These are phyloP conservation scores for Mesembryanthemum crystallinum DNA, from an alignment of 148 eudicot species.

Conservation along the genomic window DNA sequence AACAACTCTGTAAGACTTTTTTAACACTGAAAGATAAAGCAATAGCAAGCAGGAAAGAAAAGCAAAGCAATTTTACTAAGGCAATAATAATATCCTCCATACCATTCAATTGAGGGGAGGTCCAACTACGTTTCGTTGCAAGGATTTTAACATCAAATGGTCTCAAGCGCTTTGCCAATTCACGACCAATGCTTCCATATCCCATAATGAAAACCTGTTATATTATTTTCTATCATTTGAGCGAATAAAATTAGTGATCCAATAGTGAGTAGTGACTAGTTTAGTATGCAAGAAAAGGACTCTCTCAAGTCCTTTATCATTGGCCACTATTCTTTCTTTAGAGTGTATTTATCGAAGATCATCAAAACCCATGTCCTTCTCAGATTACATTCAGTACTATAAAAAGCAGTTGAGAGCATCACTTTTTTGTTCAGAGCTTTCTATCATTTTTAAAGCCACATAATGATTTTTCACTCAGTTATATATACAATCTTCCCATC, in stretches of 20 bases:
- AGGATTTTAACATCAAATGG: slow-evolving; percentile 86
- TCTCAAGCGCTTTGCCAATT: slow-evolving; percentile 84
- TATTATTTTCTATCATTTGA: background rate
- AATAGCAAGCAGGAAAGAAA: background rate
- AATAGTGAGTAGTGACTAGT: background rate
- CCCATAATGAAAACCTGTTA: slow-evolving; percentile 88
- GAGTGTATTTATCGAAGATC: background rate
- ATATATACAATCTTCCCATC: no score
- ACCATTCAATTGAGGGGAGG: slow-evolving; percentile 40
- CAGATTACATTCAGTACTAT: background rate
- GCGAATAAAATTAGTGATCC: background rate
- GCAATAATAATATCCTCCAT: slow-evolving; percentile 9
- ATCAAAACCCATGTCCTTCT: background rate
- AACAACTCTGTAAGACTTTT: slow-evolving; percentile 1
- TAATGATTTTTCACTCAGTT: no score
- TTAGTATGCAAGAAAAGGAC: background rate
- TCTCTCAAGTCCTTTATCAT: background rate
- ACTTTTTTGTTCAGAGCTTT: no score
- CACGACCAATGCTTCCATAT: slow-evolving; percentile 74
- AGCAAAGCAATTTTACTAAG: background rate
- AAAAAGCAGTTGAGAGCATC: background rate
- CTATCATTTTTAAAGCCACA: background rate
- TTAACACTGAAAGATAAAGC: background rate
- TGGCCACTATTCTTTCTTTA: background rate
- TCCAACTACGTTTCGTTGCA: slow-evolving; percentile 94